phyloP scores from a whole-genome alignment of 75 land plant species.

The Cunninghamia lanceolata region DNA sequence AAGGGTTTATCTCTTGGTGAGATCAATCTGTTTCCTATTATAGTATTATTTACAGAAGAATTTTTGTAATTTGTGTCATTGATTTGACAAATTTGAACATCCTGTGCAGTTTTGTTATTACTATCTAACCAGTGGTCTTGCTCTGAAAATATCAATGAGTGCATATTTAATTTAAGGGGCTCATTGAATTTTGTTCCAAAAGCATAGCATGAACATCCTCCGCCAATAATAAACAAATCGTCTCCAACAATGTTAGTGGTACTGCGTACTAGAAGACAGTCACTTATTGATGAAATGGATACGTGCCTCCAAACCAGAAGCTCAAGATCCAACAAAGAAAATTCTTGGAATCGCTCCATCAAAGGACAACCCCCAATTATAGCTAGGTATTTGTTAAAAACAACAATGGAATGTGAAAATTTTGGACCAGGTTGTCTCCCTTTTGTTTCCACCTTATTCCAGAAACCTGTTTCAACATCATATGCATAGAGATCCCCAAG shows the following conservation, averaged over 20 bases:
- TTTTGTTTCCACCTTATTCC: conserved; percentile 45
- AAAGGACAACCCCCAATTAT: conserved; percentile 89
- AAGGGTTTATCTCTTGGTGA: not conserved
- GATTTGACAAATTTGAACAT: not conserved
- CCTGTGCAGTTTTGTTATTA: not conserved
- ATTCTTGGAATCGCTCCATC: conserved; percentile 38
- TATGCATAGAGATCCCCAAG: conserved; percentile 67
- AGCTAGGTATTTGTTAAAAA: conserved; percentile 47
- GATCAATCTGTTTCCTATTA: not conserved
- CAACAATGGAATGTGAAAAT: conserved; percentile 84
- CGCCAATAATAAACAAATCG: conserved; percentile 68
- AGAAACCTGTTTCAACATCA: conserved; percentile 38
- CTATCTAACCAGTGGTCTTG: not conserved
- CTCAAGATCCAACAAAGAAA: conserved; percentile 51
- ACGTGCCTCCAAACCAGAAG: conserved; percentile 43
- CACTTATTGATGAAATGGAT: conserved; percentile 20
- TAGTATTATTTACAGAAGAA: conserved; percentile 1
- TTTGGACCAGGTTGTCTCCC: conserved; percentile 54
- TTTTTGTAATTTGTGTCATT: not conserved
- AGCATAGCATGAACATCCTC: conserved; percentile 93
- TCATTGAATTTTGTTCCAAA: conserved; percentile 88
- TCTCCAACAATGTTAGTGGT: conserved; percentile 56
- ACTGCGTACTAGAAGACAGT: conserved; percentile 62
- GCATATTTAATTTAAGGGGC: conserved; percentile 46
- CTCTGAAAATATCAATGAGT: conserved; percentile 15